phyloP scores from a whole-genome alignment of 2,329 filamentous ascomycete genomes.

The Phialophora expanda region DNA sequence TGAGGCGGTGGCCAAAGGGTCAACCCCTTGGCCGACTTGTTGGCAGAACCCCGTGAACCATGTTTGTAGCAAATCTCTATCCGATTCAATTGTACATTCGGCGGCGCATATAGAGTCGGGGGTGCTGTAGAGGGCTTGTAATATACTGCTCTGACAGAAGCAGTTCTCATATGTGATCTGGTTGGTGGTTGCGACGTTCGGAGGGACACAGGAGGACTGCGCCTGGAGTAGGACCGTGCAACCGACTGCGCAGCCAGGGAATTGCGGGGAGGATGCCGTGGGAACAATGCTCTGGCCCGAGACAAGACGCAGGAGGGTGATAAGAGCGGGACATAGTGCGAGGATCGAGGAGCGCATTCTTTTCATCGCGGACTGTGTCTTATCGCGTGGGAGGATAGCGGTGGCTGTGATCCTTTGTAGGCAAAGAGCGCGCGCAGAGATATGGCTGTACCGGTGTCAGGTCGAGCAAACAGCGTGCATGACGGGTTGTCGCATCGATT shows the following conservation, averaged over 20 bases:
- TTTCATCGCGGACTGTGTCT: slow-evolving; percentile 26
- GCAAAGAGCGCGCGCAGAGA: slow-evolving; percentile 20
- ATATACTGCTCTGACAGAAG: slow-evolving; percentile 70
- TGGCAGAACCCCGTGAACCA: slow-evolving; percentile 75
- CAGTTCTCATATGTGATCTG: slow-evolving; percentile 67
- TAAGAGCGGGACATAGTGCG: slow-evolving; percentile 39
- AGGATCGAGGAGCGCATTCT: slow-evolving; percentile 17
- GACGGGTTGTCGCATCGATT: slow-evolving; percentile 10
- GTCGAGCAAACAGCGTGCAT: slow-evolving; percentile 18
- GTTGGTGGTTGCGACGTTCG: slow-evolving; percentile 56
- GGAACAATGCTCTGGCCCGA: slow-evolving; percentile 45
- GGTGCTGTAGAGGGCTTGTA: slow-evolving; percentile 63
- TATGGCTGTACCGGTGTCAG: slow-evolving; percentile 12
- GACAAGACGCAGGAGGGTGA: slow-evolving; percentile 37
- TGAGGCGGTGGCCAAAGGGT: slow-evolving; percentile 41
- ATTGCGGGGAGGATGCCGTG: slow-evolving; percentile 48
- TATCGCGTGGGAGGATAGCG: background rate
- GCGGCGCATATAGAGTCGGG: slow-evolving; percentile 66
- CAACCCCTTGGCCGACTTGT: slow-evolving; percentile 50
- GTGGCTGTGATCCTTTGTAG: background rate
- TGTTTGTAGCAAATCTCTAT: slow-evolving; percentile 63
- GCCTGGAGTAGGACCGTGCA: slow-evolving; percentile 71
- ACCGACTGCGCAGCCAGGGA: slow-evolving; percentile 66
- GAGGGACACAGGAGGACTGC: slow-evolving; percentile 71
- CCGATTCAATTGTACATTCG: slow-evolving; percentile 59